Conservation (phyloP, 441 rosid species). For the Populus trichocarpa region DNA sequence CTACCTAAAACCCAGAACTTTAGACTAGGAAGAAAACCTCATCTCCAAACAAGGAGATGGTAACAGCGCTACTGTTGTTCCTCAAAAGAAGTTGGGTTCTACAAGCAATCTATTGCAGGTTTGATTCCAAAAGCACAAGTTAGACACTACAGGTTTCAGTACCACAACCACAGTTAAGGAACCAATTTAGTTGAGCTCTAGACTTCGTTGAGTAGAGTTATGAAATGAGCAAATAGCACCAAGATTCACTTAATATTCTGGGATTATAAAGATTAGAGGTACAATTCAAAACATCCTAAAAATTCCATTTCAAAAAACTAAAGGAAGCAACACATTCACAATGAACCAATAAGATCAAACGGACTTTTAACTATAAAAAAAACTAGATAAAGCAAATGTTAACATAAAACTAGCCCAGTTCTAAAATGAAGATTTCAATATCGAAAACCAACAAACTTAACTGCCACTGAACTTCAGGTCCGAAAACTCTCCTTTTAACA, state of each 20-base stretch:
- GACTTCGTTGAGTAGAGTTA: not conserved
- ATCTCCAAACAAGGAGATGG: not conserved
- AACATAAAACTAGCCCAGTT: slow-evolving; percentile 28
- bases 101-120: not conserved
- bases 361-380: slow-evolving; percentile 7
- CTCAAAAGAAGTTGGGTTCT: not conserved
- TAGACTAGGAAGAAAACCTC: not conserved
- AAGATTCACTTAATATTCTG: not conserved
- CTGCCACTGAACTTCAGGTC: slow-evolving; percentile 52
- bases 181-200: not conserved
- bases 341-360: slow-evolving; percentile 20
- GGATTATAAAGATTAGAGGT: slow-evolving; percentile 7
- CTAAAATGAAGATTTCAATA: slow-evolving; percentile 27
- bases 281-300: slow-evolving; percentile 9
- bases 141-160: not conserved
- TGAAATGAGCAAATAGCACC: not conserved
- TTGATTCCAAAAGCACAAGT: not conserved
- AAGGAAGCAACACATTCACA: slow-evolving; percentile 25
- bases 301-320: slow-evolving; percentile 16
- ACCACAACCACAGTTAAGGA: not conserved
- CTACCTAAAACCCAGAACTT: not conserved
- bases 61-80: not conserved
- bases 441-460: slow-evolving; percentile 55
- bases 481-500: slow-evolving; percentile 45
- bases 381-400: slow-evolving; percentile 15